Conservation (phyloP, 1,284 basidiomycete species). For the Moniliophthora roreri region DNA sequence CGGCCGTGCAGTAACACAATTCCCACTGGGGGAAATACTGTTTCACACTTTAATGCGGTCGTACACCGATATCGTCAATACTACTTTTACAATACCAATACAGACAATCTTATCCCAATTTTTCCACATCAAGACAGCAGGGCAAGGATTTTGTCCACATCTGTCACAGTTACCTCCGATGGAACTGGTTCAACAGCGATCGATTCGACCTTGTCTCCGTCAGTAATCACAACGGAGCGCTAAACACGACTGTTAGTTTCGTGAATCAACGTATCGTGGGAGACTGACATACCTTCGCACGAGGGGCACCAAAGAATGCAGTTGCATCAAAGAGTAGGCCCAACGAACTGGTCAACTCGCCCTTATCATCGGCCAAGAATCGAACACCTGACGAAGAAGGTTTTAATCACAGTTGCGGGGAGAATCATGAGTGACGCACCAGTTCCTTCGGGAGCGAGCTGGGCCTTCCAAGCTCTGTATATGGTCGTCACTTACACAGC, state of each 20-base stretch:
- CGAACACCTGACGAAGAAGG: conserved; percentile 40
- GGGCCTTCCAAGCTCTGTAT: conserved; percentile 69
- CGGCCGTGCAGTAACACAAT: too few species aligned
- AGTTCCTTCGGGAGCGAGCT: conserved; percentile 54
- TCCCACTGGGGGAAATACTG: too few species aligned
- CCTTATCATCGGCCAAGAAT: conserved; percentile 72
- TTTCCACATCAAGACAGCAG: conserved; percentile 31
- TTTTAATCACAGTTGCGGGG: not conserved
- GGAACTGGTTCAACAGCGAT: conserved; percentile 48
- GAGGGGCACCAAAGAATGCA: conserved; percentile 57
- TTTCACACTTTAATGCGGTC: too few species aligned
- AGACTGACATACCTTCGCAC: conserved; percentile 54
- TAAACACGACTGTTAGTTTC: conserved; percentile 21
- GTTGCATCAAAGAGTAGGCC: conserved; percentile 70
- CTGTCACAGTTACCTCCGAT: conserved; percentile 42
- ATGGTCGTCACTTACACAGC: conserved; percentile 4
- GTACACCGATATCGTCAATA: too few species aligned
- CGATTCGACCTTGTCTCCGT: conserved; percentile 45
- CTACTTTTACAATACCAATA: too few species aligned
- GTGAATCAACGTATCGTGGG: not conserved
- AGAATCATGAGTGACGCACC: conserved; percentile 34
- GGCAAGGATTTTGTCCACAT: conserved; percentile 47
- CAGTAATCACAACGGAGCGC: conserved; percentile 59
- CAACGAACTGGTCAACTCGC: conserved; percentile 52
- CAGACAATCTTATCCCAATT: conserved; percentile 29